These are phyloP conservation scores for Primulina eburnea DNA, from an alignment of 257 asterid genomes.

Conservation along the genomic window DNA sequence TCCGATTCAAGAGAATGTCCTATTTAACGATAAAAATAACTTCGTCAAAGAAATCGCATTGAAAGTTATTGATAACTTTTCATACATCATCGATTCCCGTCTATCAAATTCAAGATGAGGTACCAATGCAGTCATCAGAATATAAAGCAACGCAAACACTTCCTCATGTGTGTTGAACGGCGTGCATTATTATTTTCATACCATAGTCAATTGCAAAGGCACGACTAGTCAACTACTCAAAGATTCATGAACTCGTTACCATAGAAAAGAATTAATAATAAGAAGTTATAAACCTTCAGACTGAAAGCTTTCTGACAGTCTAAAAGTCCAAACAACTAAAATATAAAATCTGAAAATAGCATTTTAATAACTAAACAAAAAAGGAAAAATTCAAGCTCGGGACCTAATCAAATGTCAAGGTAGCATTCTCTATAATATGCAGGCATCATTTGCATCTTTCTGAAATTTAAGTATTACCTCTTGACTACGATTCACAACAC, in stretches of 20 bases:
- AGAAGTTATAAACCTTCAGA: not conserved
- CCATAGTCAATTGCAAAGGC: not conserved
- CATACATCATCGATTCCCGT: conserved; percentile 4
- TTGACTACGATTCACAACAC: conserved; percentile 95
- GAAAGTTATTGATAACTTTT: not conserved
- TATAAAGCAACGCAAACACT: not conserved
- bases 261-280: too few species aligned
- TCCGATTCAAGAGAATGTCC: conserved; percentile 74
- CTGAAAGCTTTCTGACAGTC: not conserved
- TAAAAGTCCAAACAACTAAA: not conserved
- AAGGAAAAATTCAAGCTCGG: not conserved
- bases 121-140: not conserved
- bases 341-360: not conserved
- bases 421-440: not conserved
- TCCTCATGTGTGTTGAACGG: not conserved
- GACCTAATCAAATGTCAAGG: not conserved
- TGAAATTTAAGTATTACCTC: conserved; percentile 55
- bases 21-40: conserved; percentile 33
- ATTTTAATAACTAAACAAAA: not conserved
- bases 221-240: not conserved
- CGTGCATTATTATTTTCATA: not conserved
- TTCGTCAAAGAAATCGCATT: not conserved
- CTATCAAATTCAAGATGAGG: not conserved
- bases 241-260: not conserved
- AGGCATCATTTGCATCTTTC: not conserved